phyloP scores from a whole-genome alignment of 192 early-diverging fungal species.

The Entomortierella beljakovae region DNA sequence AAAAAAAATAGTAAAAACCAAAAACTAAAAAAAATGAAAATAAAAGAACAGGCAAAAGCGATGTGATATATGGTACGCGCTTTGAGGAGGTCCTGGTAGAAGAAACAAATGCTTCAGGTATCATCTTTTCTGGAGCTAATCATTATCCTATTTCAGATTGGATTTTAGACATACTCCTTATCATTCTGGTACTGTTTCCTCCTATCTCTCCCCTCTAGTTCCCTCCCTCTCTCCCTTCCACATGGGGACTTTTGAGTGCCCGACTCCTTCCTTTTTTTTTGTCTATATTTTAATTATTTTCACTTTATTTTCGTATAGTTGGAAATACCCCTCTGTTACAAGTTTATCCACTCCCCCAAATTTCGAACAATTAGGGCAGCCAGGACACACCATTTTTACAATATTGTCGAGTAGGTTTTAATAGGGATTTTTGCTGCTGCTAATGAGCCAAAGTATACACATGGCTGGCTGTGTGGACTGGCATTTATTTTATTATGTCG shows the following conservation, averaged over 20 bases:
- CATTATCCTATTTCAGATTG: not conserved
- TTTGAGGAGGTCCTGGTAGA: not conserved
- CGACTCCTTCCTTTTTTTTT: not conserved
- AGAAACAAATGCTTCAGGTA: not conserved
- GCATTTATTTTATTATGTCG: no score
- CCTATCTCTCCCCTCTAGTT: not conserved
- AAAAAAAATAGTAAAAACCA: no score
- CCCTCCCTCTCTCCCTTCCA: not conserved
- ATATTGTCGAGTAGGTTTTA: not conserved
- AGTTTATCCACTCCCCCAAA: not conserved
- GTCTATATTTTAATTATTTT: not conserved
- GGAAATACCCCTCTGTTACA: constrained; percentile 8
- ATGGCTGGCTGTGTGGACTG: not conserved
- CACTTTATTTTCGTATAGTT: not conserved
- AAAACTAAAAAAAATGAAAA: not conserved
- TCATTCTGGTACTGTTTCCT: not conserved
- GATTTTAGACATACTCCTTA: not conserved
- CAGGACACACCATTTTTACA: not conserved
- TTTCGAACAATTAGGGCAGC: not conserved
- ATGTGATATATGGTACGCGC: not conserved
- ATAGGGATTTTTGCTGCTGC: not conserved
- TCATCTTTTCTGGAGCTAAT: not conserved
- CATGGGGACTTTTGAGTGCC: not conserved
- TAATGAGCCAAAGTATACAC: not conserved
- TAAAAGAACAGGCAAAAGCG: not conserved